These are phyloP conservation scores for Neoboletus subvelutipes DNA, from an alignment of 768 basidiomycete genomes.

Conservation along the genomic window DNA sequence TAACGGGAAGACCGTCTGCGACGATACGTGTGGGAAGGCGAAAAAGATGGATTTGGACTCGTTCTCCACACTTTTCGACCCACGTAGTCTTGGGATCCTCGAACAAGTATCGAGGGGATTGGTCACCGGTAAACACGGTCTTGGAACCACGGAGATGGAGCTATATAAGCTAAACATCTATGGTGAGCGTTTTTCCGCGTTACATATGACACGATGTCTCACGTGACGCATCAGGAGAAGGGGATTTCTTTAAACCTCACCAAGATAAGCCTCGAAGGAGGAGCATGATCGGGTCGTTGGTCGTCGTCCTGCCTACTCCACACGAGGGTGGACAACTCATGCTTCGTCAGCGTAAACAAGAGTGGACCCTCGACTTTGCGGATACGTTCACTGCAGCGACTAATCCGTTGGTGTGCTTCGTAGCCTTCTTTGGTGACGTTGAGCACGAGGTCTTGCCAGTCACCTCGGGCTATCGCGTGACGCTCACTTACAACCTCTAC, in stretches of 20 bases:
- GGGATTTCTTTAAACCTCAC: slow-evolving; percentile 1
- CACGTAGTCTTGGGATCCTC: not conserved
- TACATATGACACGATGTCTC: not conserved
- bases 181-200: slow-evolving; percentile 24
- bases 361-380: slow-evolving; percentile 41
- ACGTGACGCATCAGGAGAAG: not conserved
- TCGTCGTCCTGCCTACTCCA: slow-evolving; percentile 46
- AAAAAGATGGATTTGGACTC: slow-evolving; percentile 28
- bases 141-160: slow-evolving; percentile 21
- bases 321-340: slow-evolving; percentile 8
- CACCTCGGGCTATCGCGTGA: slow-evolving; percentile 42
- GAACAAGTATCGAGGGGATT: not conserved
- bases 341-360: slow-evolving; percentile 8
- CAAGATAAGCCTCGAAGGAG: slow-evolving; percentile 36
- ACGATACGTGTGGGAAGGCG: too few species aligned
- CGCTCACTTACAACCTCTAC: slow-evolving; percentile 11
- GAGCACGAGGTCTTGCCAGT: slow-evolving; percentile 38
- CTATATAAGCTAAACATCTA: slow-evolving; percentile 49
- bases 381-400: slow-evolving; percentile 1
- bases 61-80: slow-evolving; percentile 28
- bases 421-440: slow-evolving; percentile 41
- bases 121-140: not conserved
- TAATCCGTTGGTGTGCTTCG: slow-evolving; percentile 30
- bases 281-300: slow-evolving; percentile 50
- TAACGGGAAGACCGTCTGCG: not conserved